A percentile compares a stretch with the other conserved stretches of the same genome.
Evolutionary conservation across 345 rosid genomes (phyloP).

Genomic region (Salix koriyanagi): DNA sequence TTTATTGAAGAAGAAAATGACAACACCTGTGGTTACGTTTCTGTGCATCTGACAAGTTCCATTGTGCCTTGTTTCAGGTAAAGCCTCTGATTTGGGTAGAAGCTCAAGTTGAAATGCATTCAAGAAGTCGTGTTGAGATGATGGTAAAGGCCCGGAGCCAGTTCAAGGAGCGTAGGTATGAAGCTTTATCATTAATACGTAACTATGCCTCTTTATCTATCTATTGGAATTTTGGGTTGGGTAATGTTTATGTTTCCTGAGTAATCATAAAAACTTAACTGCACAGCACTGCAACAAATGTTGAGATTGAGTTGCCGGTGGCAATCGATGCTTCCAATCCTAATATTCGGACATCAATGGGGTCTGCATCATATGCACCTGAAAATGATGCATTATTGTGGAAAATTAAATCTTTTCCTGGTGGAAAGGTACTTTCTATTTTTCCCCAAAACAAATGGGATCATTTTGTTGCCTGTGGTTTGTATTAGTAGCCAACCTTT

Average conservation of each 20-base stretch:
- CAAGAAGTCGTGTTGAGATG: constrained; percentile 86
- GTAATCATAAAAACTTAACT: neutral
- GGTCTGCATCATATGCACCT: constrained; percentile 84
- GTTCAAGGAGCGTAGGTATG: constrained; percentile 89
- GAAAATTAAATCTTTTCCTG: constrained; percentile 74
- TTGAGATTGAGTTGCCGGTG: constrained; percentile 64
- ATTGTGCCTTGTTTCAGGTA: constrained; percentile 41
- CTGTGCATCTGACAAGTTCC: neutral
- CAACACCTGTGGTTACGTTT: neutral
- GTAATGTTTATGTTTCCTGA: neutral
- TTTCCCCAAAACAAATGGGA: no score
- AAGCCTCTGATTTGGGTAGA: constrained; percentile 96
- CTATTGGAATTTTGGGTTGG: neutral
- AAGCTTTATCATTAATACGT: neutral
- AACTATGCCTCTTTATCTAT: neutral
- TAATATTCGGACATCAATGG: constrained; percentile 82
- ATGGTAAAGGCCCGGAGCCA: constrained; percentile 89
- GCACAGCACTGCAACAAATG: constrained; percentile 65
- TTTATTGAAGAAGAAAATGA: neutral
- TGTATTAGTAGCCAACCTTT: neutral
- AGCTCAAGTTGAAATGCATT: constrained; percentile 85
- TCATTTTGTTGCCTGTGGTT: neutral
- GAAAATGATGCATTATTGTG: constrained; percentile 73
- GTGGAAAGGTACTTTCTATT: constrained; percentile 58
- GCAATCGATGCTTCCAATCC: constrained; percentile 87